Conservation (phyloP, 305 asterid genomes). For the Fraxinus albicans region DNA sequence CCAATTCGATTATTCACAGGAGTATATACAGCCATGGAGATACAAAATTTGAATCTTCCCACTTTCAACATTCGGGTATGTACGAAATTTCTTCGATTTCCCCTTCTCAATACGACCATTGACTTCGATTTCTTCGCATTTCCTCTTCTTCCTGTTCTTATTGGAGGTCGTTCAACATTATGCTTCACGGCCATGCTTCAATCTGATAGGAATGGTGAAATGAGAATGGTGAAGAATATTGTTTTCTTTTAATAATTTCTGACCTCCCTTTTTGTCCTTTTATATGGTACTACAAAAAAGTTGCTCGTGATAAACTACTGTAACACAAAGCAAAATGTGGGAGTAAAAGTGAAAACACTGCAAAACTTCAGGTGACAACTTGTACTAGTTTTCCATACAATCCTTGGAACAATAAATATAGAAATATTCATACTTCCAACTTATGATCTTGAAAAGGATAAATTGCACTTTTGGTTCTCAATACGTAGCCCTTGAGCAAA, state of each 20-base stretch:
- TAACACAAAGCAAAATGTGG: not conserved
- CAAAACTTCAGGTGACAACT: not conserved
- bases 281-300: not conserved
- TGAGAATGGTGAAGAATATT: not conserved
- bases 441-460: too few relatives aligned
- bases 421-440: not conserved
- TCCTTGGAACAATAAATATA: not conserved
- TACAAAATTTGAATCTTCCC: too few relatives aligned
- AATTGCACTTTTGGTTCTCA: not conserved
- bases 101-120: too few relatives aligned
- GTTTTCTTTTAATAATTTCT: not conserved
- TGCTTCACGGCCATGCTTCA: not conserved
- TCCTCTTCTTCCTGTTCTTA: too few relatives aligned
- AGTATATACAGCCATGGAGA: too few relatives aligned
- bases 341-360: not conserved
- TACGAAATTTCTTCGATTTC: too few relatives aligned
- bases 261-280: not conserved
- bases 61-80: too few relatives aligned
- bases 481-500: too few relatives aligned
- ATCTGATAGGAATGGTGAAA: not conserved
- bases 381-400: not conserved
- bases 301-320: not conserved
- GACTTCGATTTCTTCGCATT: too few relatives aligned
- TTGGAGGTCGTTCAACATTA: not conserved
- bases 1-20: too few relatives aligned